Evolutionary conservation across 768 basidiomycete species (phyloP).

Genomic region (Naganishia antarctica): DNA sequence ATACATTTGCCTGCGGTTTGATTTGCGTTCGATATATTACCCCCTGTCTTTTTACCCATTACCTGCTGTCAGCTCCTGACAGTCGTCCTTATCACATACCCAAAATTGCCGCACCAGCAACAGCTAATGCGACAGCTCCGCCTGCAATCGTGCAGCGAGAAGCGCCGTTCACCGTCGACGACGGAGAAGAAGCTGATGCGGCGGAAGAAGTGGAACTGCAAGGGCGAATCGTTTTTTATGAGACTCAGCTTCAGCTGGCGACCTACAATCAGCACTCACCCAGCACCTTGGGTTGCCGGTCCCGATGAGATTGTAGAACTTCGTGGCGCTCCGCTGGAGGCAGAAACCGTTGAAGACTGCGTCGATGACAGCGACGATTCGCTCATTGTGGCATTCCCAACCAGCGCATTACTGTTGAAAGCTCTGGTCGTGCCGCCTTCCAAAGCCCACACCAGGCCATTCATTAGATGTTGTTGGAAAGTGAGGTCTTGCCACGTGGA

Average conservation of each 20-base stretch:
- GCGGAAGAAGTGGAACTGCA: neutral
- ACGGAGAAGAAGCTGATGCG: neutral
- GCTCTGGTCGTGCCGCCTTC: conserved; percentile 67
- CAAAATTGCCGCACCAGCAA: conserved; percentile 1
- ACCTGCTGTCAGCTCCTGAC: too few species aligned
- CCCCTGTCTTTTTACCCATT: too few species aligned
- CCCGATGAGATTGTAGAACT: neutral
- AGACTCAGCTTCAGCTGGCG: neutral
- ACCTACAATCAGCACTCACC: neutral
- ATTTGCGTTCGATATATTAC: too few species aligned
- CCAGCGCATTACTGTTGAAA: conserved; percentile 59
- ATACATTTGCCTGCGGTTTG: too few species aligned
- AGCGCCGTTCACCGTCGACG: conserved; percentile 13
- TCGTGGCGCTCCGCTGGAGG: neutral
- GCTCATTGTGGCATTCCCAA: conserved; percentile 53
- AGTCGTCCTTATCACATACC: neutral
- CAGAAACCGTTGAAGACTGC: neutral
- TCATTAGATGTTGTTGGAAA: conserved; percentile 69
- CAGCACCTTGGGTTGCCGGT: neutral
- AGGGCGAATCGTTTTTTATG: neutral
- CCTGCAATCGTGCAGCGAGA: neutral
- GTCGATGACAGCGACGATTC: conserved; percentile 3
- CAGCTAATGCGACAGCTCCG: conserved; percentile 25
- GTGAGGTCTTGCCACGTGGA: conserved; percentile 64
- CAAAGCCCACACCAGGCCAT: conserved; percentile 69